phyloP scores from a whole-genome alignment of 2,329 filamentous ascomycete species.

The Colletotrichum sidae region DNA sequence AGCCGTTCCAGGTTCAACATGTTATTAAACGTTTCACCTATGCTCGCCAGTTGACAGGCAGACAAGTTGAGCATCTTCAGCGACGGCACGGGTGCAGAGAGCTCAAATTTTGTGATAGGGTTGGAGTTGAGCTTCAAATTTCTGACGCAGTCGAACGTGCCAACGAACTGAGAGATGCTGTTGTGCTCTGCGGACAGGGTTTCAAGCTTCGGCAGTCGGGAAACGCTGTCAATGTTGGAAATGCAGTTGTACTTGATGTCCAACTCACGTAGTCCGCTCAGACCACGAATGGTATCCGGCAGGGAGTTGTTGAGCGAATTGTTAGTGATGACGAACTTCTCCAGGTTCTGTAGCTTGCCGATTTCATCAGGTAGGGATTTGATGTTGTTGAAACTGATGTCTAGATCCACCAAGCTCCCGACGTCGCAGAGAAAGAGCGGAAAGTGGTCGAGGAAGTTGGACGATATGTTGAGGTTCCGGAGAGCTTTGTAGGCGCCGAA shows the following conservation, averaged over 20 bases:
- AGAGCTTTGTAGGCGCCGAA: conserved; percentile 85
- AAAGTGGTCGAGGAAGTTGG: conserved; percentile 89
- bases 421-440: conserved; percentile 87
- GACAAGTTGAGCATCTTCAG: conserved; percentile 90
- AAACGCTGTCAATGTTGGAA: conserved; percentile 87
- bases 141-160: conserved; percentile 86
- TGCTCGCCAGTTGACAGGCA: conserved; percentile 88
- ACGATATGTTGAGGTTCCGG: conserved; percentile 90
- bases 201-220: conserved; percentile 86
- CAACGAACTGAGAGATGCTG: conserved; percentile 87
- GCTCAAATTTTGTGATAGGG: conserved; percentile 92
- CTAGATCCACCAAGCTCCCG: conserved; percentile 87
- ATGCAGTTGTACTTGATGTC: conserved; percentile 96
- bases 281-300: conserved; percentile 76
- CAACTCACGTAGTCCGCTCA: conserved; percentile 86
- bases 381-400: conserved; percentile 97
- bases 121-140: conserved; percentile 93
- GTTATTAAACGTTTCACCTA: conserved; percentile 90
- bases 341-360: conserved; percentile 81
- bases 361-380: conserved; percentile 80
- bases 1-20: conserved; percentile 89
- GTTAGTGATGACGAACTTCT: conserved; percentile 95
- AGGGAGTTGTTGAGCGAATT: conserved; percentile 85
- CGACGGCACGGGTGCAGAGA: conserved; percentile 80
- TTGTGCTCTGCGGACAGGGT: conserved; percentile 94